phyloP scores from a whole-genome alignment of 805 yeast genomes.

The Danielia reshetovae region DNA sequence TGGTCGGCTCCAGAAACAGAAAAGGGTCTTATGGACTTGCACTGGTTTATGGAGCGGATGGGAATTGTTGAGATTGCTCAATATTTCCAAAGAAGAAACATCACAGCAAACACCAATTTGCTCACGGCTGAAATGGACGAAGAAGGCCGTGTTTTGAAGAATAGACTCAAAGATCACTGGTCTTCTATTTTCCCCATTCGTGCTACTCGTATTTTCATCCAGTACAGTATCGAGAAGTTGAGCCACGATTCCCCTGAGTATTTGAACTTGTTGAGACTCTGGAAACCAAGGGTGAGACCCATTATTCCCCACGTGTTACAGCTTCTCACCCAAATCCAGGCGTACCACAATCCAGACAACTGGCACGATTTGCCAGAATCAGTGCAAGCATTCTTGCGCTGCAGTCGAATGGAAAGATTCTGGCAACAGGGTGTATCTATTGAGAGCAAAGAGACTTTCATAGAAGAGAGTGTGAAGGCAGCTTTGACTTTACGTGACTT shows the following conservation, averaged over 20 bases:
- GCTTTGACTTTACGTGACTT: constrained; percentile 91
- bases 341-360: constrained; percentile 89
- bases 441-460: constrained; percentile 89
- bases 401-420: constrained; percentile 87
- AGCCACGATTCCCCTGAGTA: constrained; percentile 76
- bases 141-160: constrained; percentile 71
- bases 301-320: constrained; percentile 88
- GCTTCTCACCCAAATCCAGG: constrained; percentile 83
- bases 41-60: constrained; percentile 97
- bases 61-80: constrained; percentile 93
- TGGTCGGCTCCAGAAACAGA: constrained; percentile 93
- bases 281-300: constrained; percentile 93
- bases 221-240: constrained; percentile 90
- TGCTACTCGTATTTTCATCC: constrained; percentile 91
- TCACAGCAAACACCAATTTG: constrained; percentile 71
- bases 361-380: constrained; percentile 86
- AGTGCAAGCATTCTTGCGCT: constrained; percentile 87
- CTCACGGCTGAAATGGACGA: constrained; percentile 85
- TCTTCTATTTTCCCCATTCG: constrained; percentile 90
- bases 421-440: constrained; percentile 99
- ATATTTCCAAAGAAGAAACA: constrained; percentile 79
- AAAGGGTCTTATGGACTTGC: constrained; percentile 82
- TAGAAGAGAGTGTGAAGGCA: constrained; percentile 91
- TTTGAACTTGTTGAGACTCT: constrained; percentile 61
- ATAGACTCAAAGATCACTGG: constrained; percentile 86